Evolutionary conservation across 176 grass and related monocot genomes (phyloP), one percentile per base, ranked within the genome.

Genomic region (Bolboschoenus planiculmis): DNA sequence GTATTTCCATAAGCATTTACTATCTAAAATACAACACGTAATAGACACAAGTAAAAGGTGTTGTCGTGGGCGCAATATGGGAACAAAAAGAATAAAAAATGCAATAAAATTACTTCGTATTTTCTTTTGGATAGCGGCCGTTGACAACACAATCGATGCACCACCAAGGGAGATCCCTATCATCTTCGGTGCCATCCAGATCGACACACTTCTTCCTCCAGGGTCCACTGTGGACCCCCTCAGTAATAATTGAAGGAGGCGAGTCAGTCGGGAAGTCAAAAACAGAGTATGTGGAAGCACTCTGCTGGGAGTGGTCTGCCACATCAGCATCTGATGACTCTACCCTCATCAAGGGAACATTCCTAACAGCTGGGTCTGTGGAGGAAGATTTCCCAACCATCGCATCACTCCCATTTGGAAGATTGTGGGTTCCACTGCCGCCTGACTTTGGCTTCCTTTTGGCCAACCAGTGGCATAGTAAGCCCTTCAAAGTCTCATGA

Each of bases 161-260:
- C 96, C 96, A 99, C 92, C 96, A 90, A 39, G 96, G 96, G 20
- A 99, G 89, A 91, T 99, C 85, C 64, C 76, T 90, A 4, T 90
- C 96, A 80, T 91, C 86, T 83, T 99, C 92, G 8, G 87, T 90
- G 80, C 92, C 96, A 90, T 95, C 90, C 65, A 99, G 88, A 91
- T 99, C 96, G 18, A 88, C 87, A 62, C 89, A 91, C 90, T 86
- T 95, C 83, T 91, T 99, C 88, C 96, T 93, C 96, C 96, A 99
- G 47, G 92, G 96, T 20, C 92, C 92, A 79, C 91, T 87, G 84
- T 90, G 90, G 39, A 84, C 89, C 66, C 96, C 93, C 84, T 99
- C 92, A 1, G 92, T 99, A 71, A 95, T 90, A 44, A 99, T 87
- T 56, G 96, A 99, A 24, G 96, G 92, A 87, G 92, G 90, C 4